Base-by-base conservation (phyloP, 352 stramenopile genomes). In the Phytophthora kernoviae region DNA sequence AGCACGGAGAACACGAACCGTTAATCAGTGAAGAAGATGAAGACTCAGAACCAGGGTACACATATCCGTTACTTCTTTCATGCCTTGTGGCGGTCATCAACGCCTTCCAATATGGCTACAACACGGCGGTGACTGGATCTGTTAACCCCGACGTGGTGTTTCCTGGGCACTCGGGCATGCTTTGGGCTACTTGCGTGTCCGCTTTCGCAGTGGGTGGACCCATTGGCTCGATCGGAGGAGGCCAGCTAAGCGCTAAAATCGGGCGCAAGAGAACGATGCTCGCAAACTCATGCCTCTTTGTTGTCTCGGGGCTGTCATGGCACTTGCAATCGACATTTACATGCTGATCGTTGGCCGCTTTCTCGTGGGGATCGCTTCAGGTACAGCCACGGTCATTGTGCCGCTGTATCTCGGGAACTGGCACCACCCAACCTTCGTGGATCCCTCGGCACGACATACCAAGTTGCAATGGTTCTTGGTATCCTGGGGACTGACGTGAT, bases 91-190 rank as follows among this genome's bases (percentile, higher is more conserved):
- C 81, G 10, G 75, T 90, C 42, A 74, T 90, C 54, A 79, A 71
- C 17, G 74, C 77, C 2, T 84, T 87, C 59, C 77, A 91, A 48
- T 91, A 85, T 40, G 81, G 81, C 47, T 91, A 87, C 77, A 91
- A 91, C 54, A 91, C 77, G 18, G 81, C 77, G 1, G 75, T 91
- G 21, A 89, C 81, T 0, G 81, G 81, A 14, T 79, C 72, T 4
- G 75, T 88, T 53, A 79, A 87, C 32, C 33, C 77, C 20, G 22
- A 24, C 5, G 41, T 77, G 8, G 70, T 90, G n/a, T 88, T 90
- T 22, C 81, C 81, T 41, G 79, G 77, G 1, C 74, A 87, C 54
- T 78, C 70, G 33, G 65, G 82, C 42, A 58, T 90, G 49, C 39
- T 86, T 24, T 90, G 81, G 81, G 80, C 81, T 0, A 45, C 83